Conservation (phyloP, 106 monocot genomes). For the Allium fistulosum region DNA sequence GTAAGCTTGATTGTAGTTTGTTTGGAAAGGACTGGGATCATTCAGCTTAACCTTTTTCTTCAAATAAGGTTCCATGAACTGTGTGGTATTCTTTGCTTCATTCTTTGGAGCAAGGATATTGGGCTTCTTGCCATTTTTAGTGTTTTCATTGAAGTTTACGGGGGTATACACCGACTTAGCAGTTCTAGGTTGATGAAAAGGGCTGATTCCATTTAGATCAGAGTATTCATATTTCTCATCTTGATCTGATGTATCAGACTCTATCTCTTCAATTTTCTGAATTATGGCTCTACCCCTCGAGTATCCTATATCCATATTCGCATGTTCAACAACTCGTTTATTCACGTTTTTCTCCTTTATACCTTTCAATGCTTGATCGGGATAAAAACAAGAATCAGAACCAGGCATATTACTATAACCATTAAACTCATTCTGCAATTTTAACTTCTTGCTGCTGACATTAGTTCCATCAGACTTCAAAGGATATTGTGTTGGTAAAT, state of each 20-base stretch:
- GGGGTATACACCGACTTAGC: constrained; percentile 20
- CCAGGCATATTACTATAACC: constrained; percentile 17
- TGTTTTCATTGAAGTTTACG: constrained; percentile 26
- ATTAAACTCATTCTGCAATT: constrained; percentile 11
- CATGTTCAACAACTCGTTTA: constrained; percentile 2
- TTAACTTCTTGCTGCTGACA: neutral
- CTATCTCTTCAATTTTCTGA: constrained; percentile 48
- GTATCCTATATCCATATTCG: constrained; percentile 5
- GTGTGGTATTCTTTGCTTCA: no score
- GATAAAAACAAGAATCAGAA: neutral
- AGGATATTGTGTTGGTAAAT: constrained; percentile 14
- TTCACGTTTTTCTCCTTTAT: constrained; percentile 19
- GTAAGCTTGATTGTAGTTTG: constrained; percentile 19
- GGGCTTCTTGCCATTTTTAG: constrained; percentile 18
- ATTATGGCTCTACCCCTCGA: constrained; percentile 1
- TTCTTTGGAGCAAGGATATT: neutral
- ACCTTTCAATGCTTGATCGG: constrained; percentile 16
- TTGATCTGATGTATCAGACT: constrained; percentile 74
- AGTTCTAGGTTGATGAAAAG: constrained; percentile 2
- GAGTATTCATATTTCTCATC: constrained; percentile 16
- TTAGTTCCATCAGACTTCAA: constrained; percentile 2
- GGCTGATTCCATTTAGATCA: constrained; percentile 1
- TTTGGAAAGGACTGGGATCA: constrained; percentile 4
- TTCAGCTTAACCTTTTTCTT: constrained; percentile 27
- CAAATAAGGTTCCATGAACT: constrained; percentile 7